Percentiles rank a stretch among this genome's conserved stretches.
phyloP scores from a whole-genome alignment of 768 basidiomycete genomes.

The Lepiota subincarnata region DNA sequence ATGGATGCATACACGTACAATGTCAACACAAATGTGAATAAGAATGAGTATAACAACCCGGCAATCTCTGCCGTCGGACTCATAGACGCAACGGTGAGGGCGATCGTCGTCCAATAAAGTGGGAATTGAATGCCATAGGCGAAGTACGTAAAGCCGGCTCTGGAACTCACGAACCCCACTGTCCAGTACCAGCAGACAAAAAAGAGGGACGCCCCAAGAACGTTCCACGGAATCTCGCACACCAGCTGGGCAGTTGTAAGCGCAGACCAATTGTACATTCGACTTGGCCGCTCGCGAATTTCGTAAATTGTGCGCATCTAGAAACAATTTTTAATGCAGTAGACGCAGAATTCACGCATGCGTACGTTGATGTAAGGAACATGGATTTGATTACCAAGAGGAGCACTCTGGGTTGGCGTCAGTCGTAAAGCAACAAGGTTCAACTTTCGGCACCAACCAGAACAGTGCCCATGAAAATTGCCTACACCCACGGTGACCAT shows the following conservation, averaged over 20 bases:
- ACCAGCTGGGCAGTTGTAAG: constrained; percentile 51
- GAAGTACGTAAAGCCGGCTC: constrained; percentile 59
- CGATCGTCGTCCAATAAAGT: constrained; percentile 61
- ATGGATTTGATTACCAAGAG: constrained; percentile 61
- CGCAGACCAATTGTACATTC: constrained; percentile 65
- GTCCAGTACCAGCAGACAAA: constrained; percentile 77
- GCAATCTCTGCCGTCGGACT: constrained; percentile 57
- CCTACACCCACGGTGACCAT: constrained; percentile 24
- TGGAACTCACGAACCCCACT: constrained; percentile 50
- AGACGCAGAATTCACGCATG: not conserved
- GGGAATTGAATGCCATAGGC: constrained; percentile 54
- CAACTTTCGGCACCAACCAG: constrained; percentile 23
- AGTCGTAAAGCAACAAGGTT: not conserved
- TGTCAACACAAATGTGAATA: constrained; percentile 62
- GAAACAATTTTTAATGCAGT: too few species aligned
- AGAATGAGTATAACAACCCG: constrained; percentile 49
- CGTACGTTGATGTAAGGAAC: constrained; percentile 50
- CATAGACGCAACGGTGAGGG: constrained; percentile 58
- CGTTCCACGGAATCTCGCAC: constrained; percentile 63
- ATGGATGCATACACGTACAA: constrained; percentile 38
- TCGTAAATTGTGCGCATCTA: constrained; percentile 60
- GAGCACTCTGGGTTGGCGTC: constrained; percentile 31
- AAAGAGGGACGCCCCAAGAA: constrained; percentile 54
- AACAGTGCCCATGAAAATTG: constrained; percentile 56
- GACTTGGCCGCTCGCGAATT: constrained; percentile 60